Evolutionary conservation across 2,329 filamentous ascomycete genomes (phyloP), one percentile per base, ranked within the genome.

Genomic region (Trichoderma breve): DNA sequence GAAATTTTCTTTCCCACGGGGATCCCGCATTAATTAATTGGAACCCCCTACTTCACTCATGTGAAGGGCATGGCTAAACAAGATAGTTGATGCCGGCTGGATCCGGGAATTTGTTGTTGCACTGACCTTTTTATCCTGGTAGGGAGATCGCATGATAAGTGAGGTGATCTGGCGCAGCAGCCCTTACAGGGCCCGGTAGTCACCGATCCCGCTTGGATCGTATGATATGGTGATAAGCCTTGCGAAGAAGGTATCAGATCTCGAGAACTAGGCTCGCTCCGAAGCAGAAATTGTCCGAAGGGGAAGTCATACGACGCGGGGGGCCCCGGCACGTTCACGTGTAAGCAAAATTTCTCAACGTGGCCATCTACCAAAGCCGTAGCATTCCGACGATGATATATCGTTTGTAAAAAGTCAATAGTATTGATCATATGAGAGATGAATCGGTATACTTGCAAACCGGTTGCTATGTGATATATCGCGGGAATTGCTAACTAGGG

Each of bases 281-380:
- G 55, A 51, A 47, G 34, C 4, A 60, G 65, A 61, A 60, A 51
- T 12, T 24, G 4, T 47, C 24, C 36, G 53, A 34, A 34, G 36
- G 36, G 26, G n/a, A 47, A 39, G 26, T 70, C 67, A 70, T 70
- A 70, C 67, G 67, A 70, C 21, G 39, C 43, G 55, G 39, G 39
- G 32, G 36, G 12, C 9, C 21, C 9, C n/a, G 57, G 28, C 15
- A 62, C 2, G 36, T 28, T 69, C 55, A 58, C 55, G 65, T 51
- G 55, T 60, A 60, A 60, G 65, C 36, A 61, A 58, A 14, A 24
- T n/a, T 26, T 61, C 26, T 47, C 18, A 24, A 30, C 4, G 12
- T 43, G n/a, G 18, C 24, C 11, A n/a, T 51, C 4, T 18, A 58
- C 9, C 34, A 61, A 62, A 53, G n/a, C 57, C 66, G 66, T 18